Base-by-base conservation (phyloP, 2,329 filamentous ascomycete species). In the Dendryphion nanum region DNA sequence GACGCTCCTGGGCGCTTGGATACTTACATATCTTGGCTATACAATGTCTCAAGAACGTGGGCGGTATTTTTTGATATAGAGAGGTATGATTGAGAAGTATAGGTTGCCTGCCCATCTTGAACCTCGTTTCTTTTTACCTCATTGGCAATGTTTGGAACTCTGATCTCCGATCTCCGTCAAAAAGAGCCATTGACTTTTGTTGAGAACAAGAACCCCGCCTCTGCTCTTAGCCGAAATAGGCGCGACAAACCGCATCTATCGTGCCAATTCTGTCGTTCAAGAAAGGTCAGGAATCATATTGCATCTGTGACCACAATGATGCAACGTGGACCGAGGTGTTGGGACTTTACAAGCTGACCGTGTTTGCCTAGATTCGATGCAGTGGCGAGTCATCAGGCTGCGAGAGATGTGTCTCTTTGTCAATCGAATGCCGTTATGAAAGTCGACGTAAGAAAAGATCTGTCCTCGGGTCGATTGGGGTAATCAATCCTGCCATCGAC, bases 191-290 rank as follows among this genome's bases (percentile, higher is more conserved):
- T 31, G 7, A 31, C 29, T 7, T 31, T 31, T 31, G 15, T 31
- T 10, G 29, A 31, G 29, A 31, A 31, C 29, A 31, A 31, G 29
- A 31, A 31, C 15, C 29, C 10, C 16, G 29, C 29, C 7, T 31
- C 29, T 31, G 29, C 29, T 16, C 29, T 31, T 15, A 31, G 29
- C 16, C 29, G 29, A 7, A 31, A 31, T 15, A 31, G 29, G 15
- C 29, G 29, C 15, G 29, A 31, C 15, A 31, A 31, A 16, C 29
- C 29, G 29, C 29, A 31, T 31, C 29, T 31, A 7, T 31, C 29
- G 16, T 31, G 29, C 29, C 10, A 12, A 31, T 31, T 16, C 15
- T 31, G 29, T 15, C 29, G 29, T 15, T 7, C 29, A 10, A 31
- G 29, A 31, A 31, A 31, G 15, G 29, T 31, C 23, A 8, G 8